Evolutionary conservation across 2,329 filamentous ascomycete genomes (phyloP).

Genomic region (Cladosporium sp.): DNA sequence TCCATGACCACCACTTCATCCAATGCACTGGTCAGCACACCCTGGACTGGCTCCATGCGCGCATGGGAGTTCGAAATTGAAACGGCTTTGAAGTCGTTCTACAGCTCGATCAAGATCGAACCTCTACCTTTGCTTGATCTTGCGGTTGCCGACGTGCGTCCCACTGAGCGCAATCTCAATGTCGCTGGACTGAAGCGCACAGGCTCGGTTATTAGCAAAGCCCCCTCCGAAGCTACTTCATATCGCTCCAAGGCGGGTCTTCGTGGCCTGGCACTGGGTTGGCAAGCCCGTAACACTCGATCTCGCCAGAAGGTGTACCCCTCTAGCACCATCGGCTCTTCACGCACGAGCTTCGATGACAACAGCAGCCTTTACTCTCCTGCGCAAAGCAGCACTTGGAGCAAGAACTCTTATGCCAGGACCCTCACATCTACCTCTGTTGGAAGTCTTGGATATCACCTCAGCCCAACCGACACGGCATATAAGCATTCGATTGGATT

Average conservation of each 20-base stretch:
- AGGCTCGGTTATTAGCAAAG: conserved; percentile 87
- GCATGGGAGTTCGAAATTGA: conserved; percentile 89
- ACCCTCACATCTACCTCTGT: conserved; percentile 89
- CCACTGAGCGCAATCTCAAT: conserved; percentile 49
- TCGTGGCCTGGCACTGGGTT: conserved; percentile 61
- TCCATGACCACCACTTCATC: conserved; percentile 43
- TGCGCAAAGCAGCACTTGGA: conserved; percentile 88
- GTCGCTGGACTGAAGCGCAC: conserved; percentile 72
- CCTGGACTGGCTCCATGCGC: conserved; percentile 68
- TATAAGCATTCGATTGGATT: conserved; percentile 97
- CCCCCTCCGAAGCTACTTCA: conserved; percentile 73
- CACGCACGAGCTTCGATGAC: conserved; percentile 90
- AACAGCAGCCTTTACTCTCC: conserved; percentile 87
- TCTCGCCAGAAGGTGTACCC: conserved; percentile 73
- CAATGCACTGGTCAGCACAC: conserved; percentile 71
- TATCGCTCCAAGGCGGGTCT: conserved; percentile 66
- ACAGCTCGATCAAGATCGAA: conserved; percentile 80
- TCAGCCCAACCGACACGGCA: conserved; percentile 60
- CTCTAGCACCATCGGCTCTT: conserved; percentile 78
- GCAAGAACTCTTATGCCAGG: conserved; percentile 85
- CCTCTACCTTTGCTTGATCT: conserved; percentile 71
- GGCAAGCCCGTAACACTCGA: conserved; percentile 73
- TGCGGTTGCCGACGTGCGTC: conserved; percentile 8
- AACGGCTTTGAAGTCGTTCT: conserved; percentile 85
- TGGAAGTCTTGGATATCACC: conserved; percentile 77